Base-by-base conservation (phyloP, 2,329 filamentous ascomycete genomes). In the Endoconidiophora laricicola region DNA sequence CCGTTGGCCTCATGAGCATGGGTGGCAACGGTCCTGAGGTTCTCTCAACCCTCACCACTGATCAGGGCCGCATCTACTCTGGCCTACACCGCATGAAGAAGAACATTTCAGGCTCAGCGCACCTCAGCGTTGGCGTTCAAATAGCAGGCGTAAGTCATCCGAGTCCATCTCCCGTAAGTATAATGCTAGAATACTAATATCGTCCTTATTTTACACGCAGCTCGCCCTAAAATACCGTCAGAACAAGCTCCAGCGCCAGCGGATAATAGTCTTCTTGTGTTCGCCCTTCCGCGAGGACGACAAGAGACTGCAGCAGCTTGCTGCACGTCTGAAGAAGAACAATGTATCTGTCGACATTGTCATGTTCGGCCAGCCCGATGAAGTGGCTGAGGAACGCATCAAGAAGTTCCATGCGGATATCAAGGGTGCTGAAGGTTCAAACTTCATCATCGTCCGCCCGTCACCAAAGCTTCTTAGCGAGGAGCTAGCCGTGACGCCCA, bases 241-340 rank as follows among this genome's bases (percentile, higher is more conserved):
- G 69, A 96, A 98, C 70, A 94, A 94, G 68, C 86, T 86, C 45
- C 91, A 96, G 69, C 80, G 86, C 59, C 88, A 94, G 73, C 84
- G 91, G 57, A 94, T 98, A 72, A 83, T 98, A 66, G 87, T 93
- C 54, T 95, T 98, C 66, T 83, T 88, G 56, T 98, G 91, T 74
- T 94, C 87, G 40, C 84, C 88, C 24, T 81, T 96, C 61, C 75
- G 80, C 55, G 91, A 98, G 62, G 82, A 86, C 56, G 84, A 95
- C 65, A 91, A 91, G 69, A 79, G 83, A 49, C 78, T 98, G 46
- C 76, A 88, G 55, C 85, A 86, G 62, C 75, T 98, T 26, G 88
- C 91, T 42, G 94, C 91, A 72, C 93, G 91, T 70, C 93, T 96
- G 87, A 96, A 96, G 79, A 98, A 98, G 76, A 83, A 82, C 66